Base-by-base conservation (phyloP, 2,329 filamentous ascomycete genomes). In the Apiospora aurea region DNA sequence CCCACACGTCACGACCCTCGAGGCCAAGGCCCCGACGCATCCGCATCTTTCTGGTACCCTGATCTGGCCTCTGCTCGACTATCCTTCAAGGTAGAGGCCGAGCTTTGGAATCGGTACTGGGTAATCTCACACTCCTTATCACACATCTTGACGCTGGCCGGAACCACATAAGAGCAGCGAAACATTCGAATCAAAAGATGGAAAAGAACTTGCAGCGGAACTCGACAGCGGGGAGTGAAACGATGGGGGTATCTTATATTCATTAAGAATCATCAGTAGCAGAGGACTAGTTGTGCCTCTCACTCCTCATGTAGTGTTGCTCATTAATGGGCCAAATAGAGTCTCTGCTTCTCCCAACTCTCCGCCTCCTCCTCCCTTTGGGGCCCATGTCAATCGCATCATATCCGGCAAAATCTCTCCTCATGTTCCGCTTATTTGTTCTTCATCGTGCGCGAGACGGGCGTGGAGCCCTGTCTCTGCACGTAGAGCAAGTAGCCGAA, bases 401-500 rank as follows among this genome's bases (percentile, higher is more conserved):
- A 53, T 5, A 2, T 29, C 5, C 13, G n/a, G n/a, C 13, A 2
- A 14, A 34, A 2, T 34, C 2, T 21, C 16, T 14, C 14, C 6
- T 11, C 34, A 13, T 64, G 18, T 21, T 21, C 34, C 7, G 26
- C 34, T 41, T n/a, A 64, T 64, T 64, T 79, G 64, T 71, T 76
- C 75, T 80, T 79, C 34, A 79, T 57, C 8, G 77, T 69, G 34
- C 77, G 74, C 67, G 76, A 77, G 26, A 70, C 70, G 14, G 77
- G 72, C 6, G 78, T 73, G 6, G 77, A 76, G 43, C 77, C 78
- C 73, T 76, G 73, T 66, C 77, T 75, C 74, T 80, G 78, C 21
- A 75, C 71, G 64, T 79, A 79, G 10, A 78, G 70, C 74, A 80
- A 69, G 68, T 80, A 80, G 29, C 73, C 79, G 34, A 81, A 71